Evolutionary conservation across 2,329 filamentous ascomycete species (phyloP).

Genomic region (Hirsutella rhossiliensis): DNA sequence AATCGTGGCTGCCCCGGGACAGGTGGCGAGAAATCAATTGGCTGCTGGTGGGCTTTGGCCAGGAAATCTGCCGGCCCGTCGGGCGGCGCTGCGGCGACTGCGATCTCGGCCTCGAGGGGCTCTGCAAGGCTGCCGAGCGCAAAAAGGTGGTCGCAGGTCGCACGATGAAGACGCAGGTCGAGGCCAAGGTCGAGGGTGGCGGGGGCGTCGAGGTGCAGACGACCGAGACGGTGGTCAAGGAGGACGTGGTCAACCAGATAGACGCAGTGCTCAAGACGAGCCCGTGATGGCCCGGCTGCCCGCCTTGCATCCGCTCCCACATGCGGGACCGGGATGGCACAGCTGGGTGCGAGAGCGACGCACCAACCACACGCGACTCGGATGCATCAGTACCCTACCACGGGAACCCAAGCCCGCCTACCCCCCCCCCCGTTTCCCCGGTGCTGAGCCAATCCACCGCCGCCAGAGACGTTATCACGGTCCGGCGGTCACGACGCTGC

Average conservation of each 20-base stretch:
- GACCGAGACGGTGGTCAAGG: conserved; percentile 14
- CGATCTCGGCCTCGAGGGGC: conserved; percentile 58
- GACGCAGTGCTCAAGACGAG: not conserved
- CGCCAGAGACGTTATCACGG: not conserved
- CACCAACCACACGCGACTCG: not conserved
- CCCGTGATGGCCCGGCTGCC: not conserved
- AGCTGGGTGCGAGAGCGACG: not conserved
- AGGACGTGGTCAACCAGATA: not conserved
- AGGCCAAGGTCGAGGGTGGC: conserved; percentile 10
- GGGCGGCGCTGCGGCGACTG: conserved; percentile 77
- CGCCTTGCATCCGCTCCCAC: not conserved
- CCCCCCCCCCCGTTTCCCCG: not conserved
- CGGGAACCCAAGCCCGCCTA: not conserved
- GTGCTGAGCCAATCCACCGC: not conserved
- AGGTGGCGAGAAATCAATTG: conserved; percentile 90
- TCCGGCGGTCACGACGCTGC: no score
- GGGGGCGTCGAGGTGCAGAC: conserved; percentile 11
- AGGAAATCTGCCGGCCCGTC: conserved; percentile 74
- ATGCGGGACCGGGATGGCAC: not conserved
- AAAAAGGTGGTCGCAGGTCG: conserved; percentile 48
- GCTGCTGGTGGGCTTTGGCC: conserved; percentile 76
- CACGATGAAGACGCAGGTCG: conserved; percentile 24
- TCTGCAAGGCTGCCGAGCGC: conserved; percentile 64
- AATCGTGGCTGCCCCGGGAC: conserved; percentile 74
- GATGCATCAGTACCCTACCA: conserved; percentile 1